These are phyloP conservation scores for Pilaira anomala DNA, from an alignment of 192 early-diverging fungal genomes.

Conservation along the genomic window DNA sequence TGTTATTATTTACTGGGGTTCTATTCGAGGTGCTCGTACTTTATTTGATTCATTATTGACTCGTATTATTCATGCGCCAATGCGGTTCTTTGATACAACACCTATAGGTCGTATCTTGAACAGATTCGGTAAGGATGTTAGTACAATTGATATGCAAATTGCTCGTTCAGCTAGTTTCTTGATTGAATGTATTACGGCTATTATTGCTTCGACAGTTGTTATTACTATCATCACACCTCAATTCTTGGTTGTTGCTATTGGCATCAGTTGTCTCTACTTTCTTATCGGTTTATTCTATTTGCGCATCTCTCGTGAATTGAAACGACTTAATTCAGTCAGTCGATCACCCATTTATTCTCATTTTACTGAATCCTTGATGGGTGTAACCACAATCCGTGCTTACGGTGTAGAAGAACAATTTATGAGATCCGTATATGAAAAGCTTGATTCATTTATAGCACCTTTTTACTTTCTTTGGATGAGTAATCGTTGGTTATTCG, in stretches of 20 bases:
- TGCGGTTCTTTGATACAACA: constrained; percentile 78
- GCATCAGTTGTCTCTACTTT: constrained; percentile 51
- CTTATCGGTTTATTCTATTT: constrained; percentile 66
- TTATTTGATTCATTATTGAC: constrained; percentile 53
- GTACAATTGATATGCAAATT: constrained; percentile 44
- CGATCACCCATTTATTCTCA: constrained; percentile 77
- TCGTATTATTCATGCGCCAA: constrained; percentile 57
- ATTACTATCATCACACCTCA: constrained; percentile 35
- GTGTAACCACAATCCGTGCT: constrained; percentile 79
- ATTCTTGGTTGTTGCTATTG: constrained; percentile 38
- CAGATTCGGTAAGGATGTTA: constrained; percentile 69
- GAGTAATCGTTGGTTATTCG: constrained; percentile 76
- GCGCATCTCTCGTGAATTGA: constrained; percentile 79
- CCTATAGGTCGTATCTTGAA: constrained; percentile 78
- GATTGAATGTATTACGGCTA: constrained; percentile 10
- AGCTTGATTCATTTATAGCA: constrained; percentile 66
- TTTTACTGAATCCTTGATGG: constrained; percentile 77
- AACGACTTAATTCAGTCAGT: constrained; percentile 77
- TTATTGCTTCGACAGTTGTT: constrained; percentile 33
- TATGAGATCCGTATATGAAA: constrained; percentile 51
- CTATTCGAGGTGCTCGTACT: constrained; percentile 49
- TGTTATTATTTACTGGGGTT: constrained; percentile 44
- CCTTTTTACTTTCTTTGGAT: constrained; percentile 71
- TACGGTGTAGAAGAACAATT: constrained; percentile 69
- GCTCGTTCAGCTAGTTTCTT: constrained; percentile 10